Base-by-base conservation (phyloP, 192 early-diverging fungal genomes). In the Backusella tarrabulga region DNA sequence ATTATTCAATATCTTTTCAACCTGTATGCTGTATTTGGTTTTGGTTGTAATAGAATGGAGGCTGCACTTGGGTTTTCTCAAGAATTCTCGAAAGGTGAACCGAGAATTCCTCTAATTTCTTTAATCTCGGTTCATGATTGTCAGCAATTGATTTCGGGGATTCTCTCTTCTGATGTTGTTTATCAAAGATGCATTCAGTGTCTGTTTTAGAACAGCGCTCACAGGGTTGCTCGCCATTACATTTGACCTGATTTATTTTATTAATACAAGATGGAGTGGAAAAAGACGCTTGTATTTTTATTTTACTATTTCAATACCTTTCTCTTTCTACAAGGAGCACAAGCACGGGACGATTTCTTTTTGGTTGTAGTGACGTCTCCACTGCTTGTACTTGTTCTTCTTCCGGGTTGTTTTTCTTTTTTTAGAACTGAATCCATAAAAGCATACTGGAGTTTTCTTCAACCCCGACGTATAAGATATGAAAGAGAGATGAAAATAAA, bases 161-260 rank as follows among this genome's bases (percentile, higher is more conserved):
- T 21, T 52, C 34, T 36, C 67, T 29, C 26, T 75, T 66, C 50
- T 75, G 19, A 26, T 66, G 63, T 23, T 38, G 74, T 50, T 50
- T 72, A 72, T 72, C 77, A 67, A 72, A 78, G 9, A 73, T 46
- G 67, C 77, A 78, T 32, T 56, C 72, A 14, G 54, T 63, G 26
- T 72, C 54, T 52, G 77, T 52, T 34, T 72, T 71, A 35, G 29
- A 34, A 34, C 77, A 78, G 19, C 72, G 54, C 32, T 42, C 52
- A 50, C 77, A 78, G 15, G 77, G 77, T 12, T 74, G 77, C 6
- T 56, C 60, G 0, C 77, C 77, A 74, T 78, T 44, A 66, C 77
- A 78, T 38, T 78, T 78, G 1, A 78, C 71, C 72, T 78, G 17
- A n/a, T 60, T 23, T 60, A 2, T 2, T 12, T 56, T 21, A 23